Evolutionary conservation across 2,329 filamentous ascomycete species (phyloP).

Genomic region (Pseudocercospora musae): DNA sequence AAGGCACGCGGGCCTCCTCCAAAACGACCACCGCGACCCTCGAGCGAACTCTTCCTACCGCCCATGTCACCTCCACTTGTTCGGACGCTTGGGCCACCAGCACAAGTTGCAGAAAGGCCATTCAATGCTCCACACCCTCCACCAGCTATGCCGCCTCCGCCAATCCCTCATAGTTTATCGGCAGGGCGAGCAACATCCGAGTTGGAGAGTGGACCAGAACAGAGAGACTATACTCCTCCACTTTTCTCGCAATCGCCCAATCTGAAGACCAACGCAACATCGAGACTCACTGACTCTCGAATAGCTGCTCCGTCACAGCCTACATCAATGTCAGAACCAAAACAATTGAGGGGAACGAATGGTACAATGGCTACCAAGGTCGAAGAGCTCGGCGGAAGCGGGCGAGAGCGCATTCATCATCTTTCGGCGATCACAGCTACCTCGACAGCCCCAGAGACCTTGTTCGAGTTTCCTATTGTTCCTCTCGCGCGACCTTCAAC

Average conservation of each 20-base stretch:
- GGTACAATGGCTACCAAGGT: neutral
- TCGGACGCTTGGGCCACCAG: neutral
- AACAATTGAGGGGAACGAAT: too few species aligned
- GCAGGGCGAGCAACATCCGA: neutral
- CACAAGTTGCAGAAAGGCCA: neutral
- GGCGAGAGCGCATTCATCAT: neutral
- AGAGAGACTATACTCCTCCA: neutral
- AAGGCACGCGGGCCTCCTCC: slow-evolving; percentile 15
- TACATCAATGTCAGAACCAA: neutral
- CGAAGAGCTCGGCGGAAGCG: neutral
- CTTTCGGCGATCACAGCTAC: neutral
- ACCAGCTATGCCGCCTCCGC: slow-evolving; percentile 16
- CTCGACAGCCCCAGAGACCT: neutral
- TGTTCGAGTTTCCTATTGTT: neutral
- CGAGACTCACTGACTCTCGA: neutral
- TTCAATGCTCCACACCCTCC: slow-evolving; percentile 3
- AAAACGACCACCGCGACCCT: slow-evolving; percentile 22
- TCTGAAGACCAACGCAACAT: neutral
- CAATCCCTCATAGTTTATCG: slow-evolving; percentile 20
- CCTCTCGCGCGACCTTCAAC: slow-evolving; percentile 4
- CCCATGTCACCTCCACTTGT: slow-evolving; percentile 1
- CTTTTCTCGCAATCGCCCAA: neutral
- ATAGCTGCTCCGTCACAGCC: neutral
- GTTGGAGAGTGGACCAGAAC: neutral
- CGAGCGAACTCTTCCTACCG: slow-evolving; percentile 19